Evolutionary conservation across 2,329 filamentous ascomycete genomes (phyloP).

Genomic region (Emmonsia crescens): DNA sequence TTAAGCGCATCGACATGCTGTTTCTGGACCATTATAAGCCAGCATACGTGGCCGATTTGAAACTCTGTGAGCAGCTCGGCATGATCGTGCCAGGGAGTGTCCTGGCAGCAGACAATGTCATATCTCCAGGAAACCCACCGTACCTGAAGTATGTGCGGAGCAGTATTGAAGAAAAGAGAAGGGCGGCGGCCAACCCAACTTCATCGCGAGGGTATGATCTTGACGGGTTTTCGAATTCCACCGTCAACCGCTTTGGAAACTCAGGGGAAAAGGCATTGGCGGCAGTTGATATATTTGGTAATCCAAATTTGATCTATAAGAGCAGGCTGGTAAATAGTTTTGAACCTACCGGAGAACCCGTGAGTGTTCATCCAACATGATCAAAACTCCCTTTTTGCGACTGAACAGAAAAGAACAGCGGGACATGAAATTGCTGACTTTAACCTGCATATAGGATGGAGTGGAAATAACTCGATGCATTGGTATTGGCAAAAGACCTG

Average conservation of each 20-base stretch:
- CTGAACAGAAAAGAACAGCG: not conserved
- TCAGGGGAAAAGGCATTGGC: slow-evolving; percentile 17
- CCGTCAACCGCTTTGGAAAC: slow-evolving; percentile 18
- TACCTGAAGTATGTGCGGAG: slow-evolving; percentile 55
- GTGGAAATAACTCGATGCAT: slow-evolving; percentile 54
- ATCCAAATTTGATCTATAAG: slow-evolving; percentile 56
- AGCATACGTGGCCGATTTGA: slow-evolving; percentile 61
- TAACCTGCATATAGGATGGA: slow-evolving; percentile 42
- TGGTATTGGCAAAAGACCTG: slow-evolving; percentile 19
- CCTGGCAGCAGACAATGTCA: slow-evolving; percentile 36
- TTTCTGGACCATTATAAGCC: slow-evolving; percentile 78
- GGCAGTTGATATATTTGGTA: slow-evolving; percentile 35
- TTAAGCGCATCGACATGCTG: slow-evolving; percentile 56
- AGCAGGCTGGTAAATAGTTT: slow-evolving; percentile 54
- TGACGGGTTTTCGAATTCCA: slow-evolving; percentile 15
- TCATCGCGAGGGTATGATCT: slow-evolving; percentile 13
- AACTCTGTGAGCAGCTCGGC: slow-evolving; percentile 61
- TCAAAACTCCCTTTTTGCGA: not conserved
- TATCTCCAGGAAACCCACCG: slow-evolving; percentile 34
- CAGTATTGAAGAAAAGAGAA: slow-evolving; percentile 51
- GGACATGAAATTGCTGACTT: slow-evolving; percentile 15
- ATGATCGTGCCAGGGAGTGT: slow-evolving; percentile 48
- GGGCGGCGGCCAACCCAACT: slow-evolving; percentile 17
- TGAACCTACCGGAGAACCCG: slow-evolving; percentile 55
- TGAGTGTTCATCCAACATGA: slow-evolving; percentile 30